Conservation (phyloP, 192 early-diverging fungal species). For the Backusella macrospora region DNA sequence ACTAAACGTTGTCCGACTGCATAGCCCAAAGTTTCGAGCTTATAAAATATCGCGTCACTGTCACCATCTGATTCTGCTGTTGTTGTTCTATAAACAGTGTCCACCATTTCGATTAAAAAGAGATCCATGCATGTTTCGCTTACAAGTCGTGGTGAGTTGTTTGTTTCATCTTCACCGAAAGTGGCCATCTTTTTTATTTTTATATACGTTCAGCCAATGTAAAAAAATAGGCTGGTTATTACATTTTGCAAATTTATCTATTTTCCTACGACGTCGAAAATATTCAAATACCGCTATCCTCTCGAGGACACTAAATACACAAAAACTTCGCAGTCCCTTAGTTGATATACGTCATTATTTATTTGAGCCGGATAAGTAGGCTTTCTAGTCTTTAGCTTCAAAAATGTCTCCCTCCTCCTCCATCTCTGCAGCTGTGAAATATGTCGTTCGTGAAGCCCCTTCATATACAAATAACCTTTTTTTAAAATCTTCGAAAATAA, state of each 20-base stretch:
- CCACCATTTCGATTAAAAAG: slow-evolving; percentile 77
- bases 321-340: no score
- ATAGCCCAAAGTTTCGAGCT: slow-evolving; percentile 91
- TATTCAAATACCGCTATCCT: background rate
- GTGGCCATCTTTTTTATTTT: background rate
- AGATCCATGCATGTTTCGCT: slow-evolving; percentile 75
- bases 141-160: slow-evolving; percentile 40
- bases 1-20: slow-evolving; percentile 85
- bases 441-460: no score
- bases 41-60: slow-evolving; percentile 87
- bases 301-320: no score
- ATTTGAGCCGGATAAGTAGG: no score
- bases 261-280: background rate
- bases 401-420: no score
- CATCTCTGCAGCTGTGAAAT: no score
- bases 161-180: slow-evolving; percentile 10
- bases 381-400: no score
- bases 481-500: no score
- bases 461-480: no score
- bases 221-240: background rate
- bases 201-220: background rate
- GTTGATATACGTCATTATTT: no score
- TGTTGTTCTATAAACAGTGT: slow-evolving; percentile 62
- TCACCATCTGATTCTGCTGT: slow-evolving; percentile 66
- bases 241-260: background rate